phyloP scores from a whole-genome alignment of 1,284 basidiomycete species.

The Sphagnurus paluster region DNA sequence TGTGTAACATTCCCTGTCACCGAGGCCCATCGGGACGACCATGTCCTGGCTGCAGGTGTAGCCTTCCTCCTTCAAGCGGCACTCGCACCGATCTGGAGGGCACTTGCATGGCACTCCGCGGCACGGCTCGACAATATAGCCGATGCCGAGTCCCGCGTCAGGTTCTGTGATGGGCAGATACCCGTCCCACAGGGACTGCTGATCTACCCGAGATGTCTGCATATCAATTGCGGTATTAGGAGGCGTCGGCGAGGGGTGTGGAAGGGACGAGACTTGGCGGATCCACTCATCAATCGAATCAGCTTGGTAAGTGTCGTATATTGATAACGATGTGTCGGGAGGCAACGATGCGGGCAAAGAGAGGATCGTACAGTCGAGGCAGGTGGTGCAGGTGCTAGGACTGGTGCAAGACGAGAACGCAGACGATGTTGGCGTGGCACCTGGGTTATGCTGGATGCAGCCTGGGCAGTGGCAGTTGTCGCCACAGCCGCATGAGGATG shows the following conservation, averaged over 20 bases:
- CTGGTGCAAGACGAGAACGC: slow-evolving; percentile 38
- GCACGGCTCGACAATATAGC: slow-evolving; percentile 19
- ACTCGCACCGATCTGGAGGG: slow-evolving; percentile 18
- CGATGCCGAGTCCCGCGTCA: background rate
- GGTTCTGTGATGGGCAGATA: slow-evolving; percentile 13
- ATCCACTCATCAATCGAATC: slow-evolving; percentile 53
- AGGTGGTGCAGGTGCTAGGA: slow-evolving; percentile 50
- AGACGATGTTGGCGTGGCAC: slow-evolving; percentile 28
- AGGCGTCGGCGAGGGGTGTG: slow-evolving; percentile 5
- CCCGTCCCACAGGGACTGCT: slow-evolving; percentile 14
- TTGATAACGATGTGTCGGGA: slow-evolving; percentile 23
- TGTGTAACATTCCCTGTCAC: background rate
- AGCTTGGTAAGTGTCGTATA: slow-evolving; percentile 26
- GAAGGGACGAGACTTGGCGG: slow-evolving; percentile 32
- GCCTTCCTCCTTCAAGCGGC: slow-evolving; percentile 17
- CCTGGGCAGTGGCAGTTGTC: slow-evolving; percentile 53
- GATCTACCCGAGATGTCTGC: background rate
- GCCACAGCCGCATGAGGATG: slow-evolving; percentile 51
- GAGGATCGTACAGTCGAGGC: slow-evolving; percentile 59
- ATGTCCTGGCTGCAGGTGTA: slow-evolving; percentile 23
- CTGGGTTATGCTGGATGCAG: slow-evolving; percentile 48
- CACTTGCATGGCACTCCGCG: slow-evolving; percentile 24
- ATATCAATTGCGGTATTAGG: background rate
- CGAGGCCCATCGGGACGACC: slow-evolving; percentile 9
- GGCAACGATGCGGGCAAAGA: slow-evolving; percentile 39